Evolutionary conservation across 345 rosid species (phyloP), one percentile per base, ranked within the genome.

Genomic region (Brassica nigra): DNA sequence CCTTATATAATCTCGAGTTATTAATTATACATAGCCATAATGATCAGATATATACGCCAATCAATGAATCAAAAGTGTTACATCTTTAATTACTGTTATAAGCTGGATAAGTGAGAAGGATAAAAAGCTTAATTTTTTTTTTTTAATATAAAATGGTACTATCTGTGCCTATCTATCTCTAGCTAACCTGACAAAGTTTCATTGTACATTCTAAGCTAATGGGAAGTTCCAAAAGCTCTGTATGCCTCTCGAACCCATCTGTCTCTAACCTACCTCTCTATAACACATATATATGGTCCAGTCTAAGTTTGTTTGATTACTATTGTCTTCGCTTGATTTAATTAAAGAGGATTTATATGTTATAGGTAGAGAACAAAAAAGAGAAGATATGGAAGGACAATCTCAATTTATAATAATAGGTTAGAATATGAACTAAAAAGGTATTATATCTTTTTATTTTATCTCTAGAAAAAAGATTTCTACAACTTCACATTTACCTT

Each of bases 371-470:
- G 20, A 71, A 78, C 37, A 72, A 66, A 36, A 63, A 62, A 36
- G 75, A 64, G 68, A 57, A 63, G 52, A 49, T 63, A 47, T 18
- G 66, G 62, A 75, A 54, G 80, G 64, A 61, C 78, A 68, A 34
- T 74, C 28, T 74, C 62, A 66, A 9, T 58, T 27, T 67, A 4
- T 4, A 9, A 66, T n/a, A 67, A 58, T 71, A 66, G 6, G 23
- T 66, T 81, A 77, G 80, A 78, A 82, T 73, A 85, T 73, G 84
- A 81, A 71, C 77, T 75, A 83, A 80, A 90, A 87, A 90, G 88
- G 85, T 84, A 74, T 81, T 58, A 71, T 77, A 85, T 86, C 82
- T 37, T 39, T 39, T 81, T 55, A 36, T 44, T 10, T 62, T 77
- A n/a, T 70, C 28, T 28, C 77, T 27, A 29, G 29, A 66, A 52